Evolutionary conservation across 1,139 yeast species (phyloP).

Genomic region (Pichia sp.): DNA sequence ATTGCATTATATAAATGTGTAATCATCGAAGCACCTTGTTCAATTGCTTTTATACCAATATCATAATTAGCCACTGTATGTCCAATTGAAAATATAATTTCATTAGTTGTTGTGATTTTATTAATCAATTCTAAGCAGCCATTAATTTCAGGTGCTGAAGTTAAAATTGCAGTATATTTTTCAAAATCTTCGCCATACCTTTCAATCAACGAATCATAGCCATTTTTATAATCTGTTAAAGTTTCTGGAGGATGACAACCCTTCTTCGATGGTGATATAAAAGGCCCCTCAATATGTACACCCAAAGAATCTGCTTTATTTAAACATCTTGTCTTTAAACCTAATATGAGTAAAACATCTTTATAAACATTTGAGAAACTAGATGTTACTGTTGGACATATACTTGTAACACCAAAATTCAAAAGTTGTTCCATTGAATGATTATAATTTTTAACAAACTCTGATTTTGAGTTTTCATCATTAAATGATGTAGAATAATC

Average conservation of each 20-base stretch:
- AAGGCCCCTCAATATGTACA: slow-evolving; percentile 64
- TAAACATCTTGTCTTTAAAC: slow-evolving; percentile 28
- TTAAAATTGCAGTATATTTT: slow-evolving; percentile 44
- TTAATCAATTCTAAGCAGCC: slow-evolving; percentile 49
- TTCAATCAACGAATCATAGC: slow-evolving; percentile 26
- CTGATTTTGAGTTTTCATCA: slow-evolving; percentile 31
- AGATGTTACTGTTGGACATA: slow-evolving; percentile 58
- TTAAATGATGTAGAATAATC: slow-evolving; percentile 36
- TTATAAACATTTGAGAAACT: slow-evolving; percentile 48
- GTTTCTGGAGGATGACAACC: slow-evolving; percentile 61
- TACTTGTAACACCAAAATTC: slow-evolving; percentile 51
- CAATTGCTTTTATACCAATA: slow-evolving; percentile 45
- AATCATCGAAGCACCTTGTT: slow-evolving; percentile 51
- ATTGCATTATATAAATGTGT: slow-evolving; percentile 63
- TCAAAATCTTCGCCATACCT: slow-evolving; percentile 37
- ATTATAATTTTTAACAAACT: slow-evolving; percentile 34
- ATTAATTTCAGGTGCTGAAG: slow-evolving; percentile 58
- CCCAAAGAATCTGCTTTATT: slow-evolving; percentile 47
- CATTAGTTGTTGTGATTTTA: slow-evolving; percentile 29
- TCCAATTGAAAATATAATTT: slow-evolving; percentile 48
- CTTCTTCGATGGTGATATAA: slow-evolving; percentile 47
- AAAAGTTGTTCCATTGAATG: slow-evolving; percentile 46
- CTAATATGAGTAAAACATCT: slow-evolving; percentile 44
- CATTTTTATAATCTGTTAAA: slow-evolving; percentile 36
- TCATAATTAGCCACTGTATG: slow-evolving; percentile 49